Percentiles rank a stretch among this genome's conserved stretches.
These are phyloP conservation scores for Backusella tarrabulga DNA, from an alignment of 192 early-diverging fungal species.

Conservation along the genomic window DNA sequence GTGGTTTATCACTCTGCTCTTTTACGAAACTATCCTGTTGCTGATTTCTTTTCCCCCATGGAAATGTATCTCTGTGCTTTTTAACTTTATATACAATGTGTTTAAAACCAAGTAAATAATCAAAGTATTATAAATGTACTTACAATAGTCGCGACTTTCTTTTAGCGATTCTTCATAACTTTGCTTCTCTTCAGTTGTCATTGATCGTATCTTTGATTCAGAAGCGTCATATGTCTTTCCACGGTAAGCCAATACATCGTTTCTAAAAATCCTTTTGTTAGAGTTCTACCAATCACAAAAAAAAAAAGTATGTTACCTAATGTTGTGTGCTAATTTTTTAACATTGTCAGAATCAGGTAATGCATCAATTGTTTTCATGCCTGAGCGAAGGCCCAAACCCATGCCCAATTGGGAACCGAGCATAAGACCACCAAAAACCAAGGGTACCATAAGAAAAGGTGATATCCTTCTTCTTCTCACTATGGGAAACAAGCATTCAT, in stretches of 20 bases:
- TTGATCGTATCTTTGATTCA: neutral
- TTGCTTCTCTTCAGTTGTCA: neutral
- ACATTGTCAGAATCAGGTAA: neutral
- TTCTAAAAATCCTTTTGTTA: neutral
- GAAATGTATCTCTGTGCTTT: neutral
- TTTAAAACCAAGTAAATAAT: neutral
- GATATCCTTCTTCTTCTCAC: neutral
- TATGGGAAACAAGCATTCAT: neutral
- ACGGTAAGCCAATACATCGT: neutral
- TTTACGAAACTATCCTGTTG: neutral
- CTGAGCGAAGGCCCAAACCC: neutral
- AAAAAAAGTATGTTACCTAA: neutral
- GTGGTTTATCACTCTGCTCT: neutral
- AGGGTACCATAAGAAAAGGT: neutral
- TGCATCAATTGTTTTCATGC: neutral
- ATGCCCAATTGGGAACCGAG: neutral
- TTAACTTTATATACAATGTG: neutral
- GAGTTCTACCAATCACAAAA: neutral
- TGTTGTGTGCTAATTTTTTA: neutral
- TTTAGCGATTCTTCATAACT: neutral
- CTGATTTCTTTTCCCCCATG: neutral
- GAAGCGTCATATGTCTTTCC: neutral
- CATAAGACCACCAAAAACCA: neutral
- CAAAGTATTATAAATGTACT: neutral
- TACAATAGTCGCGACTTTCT: neutral